Evolutionary conservation across 2,329 filamentous ascomycete species (phyloP).

Genomic region (Arthrinium phaeospermum): DNA sequence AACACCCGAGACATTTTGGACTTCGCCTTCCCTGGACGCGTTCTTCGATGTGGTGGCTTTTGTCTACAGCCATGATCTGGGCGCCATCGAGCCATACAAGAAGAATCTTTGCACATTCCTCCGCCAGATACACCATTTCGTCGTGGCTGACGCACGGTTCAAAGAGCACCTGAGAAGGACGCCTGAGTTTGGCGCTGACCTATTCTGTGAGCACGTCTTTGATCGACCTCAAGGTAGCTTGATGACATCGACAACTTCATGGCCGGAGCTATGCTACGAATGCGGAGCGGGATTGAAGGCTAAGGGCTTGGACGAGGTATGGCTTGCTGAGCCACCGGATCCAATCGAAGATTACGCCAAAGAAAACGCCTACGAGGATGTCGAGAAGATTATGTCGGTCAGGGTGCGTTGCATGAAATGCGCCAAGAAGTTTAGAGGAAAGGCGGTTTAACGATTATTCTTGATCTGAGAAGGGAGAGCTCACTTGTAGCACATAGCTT

Average conservation of each 20-base stretch:
- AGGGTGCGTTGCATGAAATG: background rate
- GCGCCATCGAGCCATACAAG: background rate
- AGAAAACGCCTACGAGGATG: background rate
- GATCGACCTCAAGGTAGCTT: background rate
- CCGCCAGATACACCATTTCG: background rate
- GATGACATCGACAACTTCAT: background rate
- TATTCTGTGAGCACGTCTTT: background rate
- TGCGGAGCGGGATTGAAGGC: background rate
- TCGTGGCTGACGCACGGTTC: background rate
- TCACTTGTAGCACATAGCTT: background rate
- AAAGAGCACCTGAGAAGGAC: background rate
- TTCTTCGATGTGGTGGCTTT: background rate
- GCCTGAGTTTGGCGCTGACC: background rate
- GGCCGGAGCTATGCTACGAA: accelerated
- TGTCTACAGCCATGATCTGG: background rate
- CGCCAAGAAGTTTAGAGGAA: background rate
- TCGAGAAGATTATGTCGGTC: background rate
- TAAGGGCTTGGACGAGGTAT: background rate
- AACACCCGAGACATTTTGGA: background rate
- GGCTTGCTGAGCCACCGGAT: background rate
- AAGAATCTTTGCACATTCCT: background rate
- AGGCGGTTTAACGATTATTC: background rate
- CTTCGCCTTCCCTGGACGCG: background rate
- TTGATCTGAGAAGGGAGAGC: background rate
- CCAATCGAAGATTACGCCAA: too few relatives aligned